A percentile compares a stretch with the other conserved stretches of the same genome.
phyloP scores from a whole-genome alignment of 176 grass and related monocot genomes.

The sorghum (Sorghum bicolor) region Sorghum_bicolor_NCBIv3 NC_012870.2:165501-166000 shows the following conservation, averaged over 20 bases:
- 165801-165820: slow-evolving; percentile 33
- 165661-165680: slow-evolving; percentile 73
- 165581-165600: slow-evolving; percentile 52
- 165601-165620: slow-evolving; percentile 68
- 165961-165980: slow-evolving; percentile 50
- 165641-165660: slow-evolving; percentile 56
- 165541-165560: slow-evolving; percentile 42
- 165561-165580: slow-evolving; percentile 55
- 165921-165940: slow-evolving; percentile 44
- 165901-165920: slow-evolving; percentile 27
- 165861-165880: slow-evolving; percentile 48
- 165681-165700: slow-evolving; percentile 63
- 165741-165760: slow-evolving; percentile 63
- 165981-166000: slow-evolving; percentile 29
- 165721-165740: slow-evolving; percentile 47
- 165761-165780: slow-evolving; percentile 72
- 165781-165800: slow-evolving; percentile 40
- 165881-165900: slow-evolving; percentile 31
- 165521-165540: slow-evolving; percentile 49
- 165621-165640: slow-evolving; percentile 86
- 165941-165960: slow-evolving; percentile 23
- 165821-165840: slow-evolving; percentile 42
- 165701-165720: slow-evolving; percentile 42
- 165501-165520: slow-evolving; percentile 13
- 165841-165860: slow-evolving; percentile 47